Percentiles rank a stretch among this genome's conserved stretches.
Conservation (phyloP, 345 rosid species). For the Physaria fendleri region DNA sequence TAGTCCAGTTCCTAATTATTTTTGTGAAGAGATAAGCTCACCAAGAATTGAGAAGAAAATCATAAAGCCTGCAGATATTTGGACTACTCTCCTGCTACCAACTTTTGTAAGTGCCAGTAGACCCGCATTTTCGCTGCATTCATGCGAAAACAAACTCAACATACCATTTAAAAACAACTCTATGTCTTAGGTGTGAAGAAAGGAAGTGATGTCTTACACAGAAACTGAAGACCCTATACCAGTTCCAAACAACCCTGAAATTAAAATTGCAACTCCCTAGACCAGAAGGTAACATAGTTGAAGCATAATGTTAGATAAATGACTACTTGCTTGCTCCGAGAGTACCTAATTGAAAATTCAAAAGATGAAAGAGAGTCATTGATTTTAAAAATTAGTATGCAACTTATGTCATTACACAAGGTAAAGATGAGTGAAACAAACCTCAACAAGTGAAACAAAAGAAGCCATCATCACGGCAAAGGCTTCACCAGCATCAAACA, state of each 20-base stretch:
- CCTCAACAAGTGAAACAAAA: constrained; percentile 97
- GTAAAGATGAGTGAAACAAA: constrained; percentile 28
- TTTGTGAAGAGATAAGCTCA: constrained; percentile 22
- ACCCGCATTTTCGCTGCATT: constrained; percentile 84
- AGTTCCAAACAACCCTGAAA: constrained; percentile 95
- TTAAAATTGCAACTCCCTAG: constrained; percentile 86
- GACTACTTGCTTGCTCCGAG: not conserved
- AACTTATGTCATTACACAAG: not conserved
- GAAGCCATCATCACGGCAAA: constrained; percentile 99
- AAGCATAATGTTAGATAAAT: constrained; percentile 2
- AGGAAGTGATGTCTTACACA: constrained; percentile 54
- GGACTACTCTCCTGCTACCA: constrained; percentile 94
- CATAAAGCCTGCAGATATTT: constrained; percentile 97
- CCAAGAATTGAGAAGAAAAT: constrained; percentile 95
- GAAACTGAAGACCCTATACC: constrained; percentile 81
- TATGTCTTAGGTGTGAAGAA: constrained; percentile 6
- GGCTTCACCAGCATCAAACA: constrained; percentile 98
- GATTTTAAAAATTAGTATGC: too few species aligned
- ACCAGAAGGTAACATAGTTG: constrained; percentile 17
- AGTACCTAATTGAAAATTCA: too few species aligned
- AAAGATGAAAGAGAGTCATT: too few species aligned
- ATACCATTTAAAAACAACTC: not conserved
- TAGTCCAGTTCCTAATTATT: not conserved
- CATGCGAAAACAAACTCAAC: not conserved
- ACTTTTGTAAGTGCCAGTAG: constrained; percentile 80